Percentiles rank a stretch among this genome's conserved stretches.
Evolutionary conservation across 2,329 filamentous ascomycete species (phyloP).

Genomic region (Trichoderma asperellum): DNA sequence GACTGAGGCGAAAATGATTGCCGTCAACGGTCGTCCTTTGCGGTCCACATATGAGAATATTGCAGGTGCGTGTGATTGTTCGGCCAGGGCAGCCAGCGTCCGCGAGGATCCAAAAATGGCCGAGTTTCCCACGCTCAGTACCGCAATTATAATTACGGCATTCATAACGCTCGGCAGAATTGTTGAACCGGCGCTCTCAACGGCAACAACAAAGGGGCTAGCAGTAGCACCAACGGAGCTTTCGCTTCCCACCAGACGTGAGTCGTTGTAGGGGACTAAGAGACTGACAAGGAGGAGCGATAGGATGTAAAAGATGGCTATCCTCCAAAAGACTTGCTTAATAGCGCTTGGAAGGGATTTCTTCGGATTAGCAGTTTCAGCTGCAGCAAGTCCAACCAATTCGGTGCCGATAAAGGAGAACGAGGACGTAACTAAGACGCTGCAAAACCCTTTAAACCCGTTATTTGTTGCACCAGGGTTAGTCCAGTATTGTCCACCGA

Average conservation of each 20-base stretch:
- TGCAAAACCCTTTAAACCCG: slow-evolving; percentile 15
- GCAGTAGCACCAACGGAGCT: neutral
- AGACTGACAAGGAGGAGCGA: slow-evolving; percentile 11
- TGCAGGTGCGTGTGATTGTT: slow-evolving; percentile 7
- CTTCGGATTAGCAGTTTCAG: slow-evolving; percentile 10
- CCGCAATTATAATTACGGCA: slow-evolving; percentile 8
- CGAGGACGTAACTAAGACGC: slow-evolving; percentile 2
- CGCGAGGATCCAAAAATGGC: slow-evolving; percentile 8
- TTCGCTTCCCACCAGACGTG: neutral
- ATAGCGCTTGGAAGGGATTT: slow-evolving; percentile 14
- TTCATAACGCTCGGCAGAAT: slow-evolving; percentile 19
- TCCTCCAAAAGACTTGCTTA: slow-evolving; percentile 20
- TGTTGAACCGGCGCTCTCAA: slow-evolving; percentile 9
- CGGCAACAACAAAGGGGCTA: slow-evolving; percentile 7
- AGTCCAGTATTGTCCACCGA: slow-evolving; percentile 7
- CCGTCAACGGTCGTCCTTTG: slow-evolving; percentile 2
- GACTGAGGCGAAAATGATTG: neutral
- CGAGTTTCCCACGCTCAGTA: slow-evolving; percentile 16
- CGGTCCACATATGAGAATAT: slow-evolving; percentile 21
- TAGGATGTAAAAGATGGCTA: slow-evolving; percentile 9
- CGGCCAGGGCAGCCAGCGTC: slow-evolving; percentile 5
- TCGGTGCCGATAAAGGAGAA: slow-evolving; percentile 19
- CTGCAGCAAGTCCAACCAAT: slow-evolving; percentile 1
- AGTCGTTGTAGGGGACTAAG: slow-evolving; percentile 3
- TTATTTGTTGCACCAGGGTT: slow-evolving; percentile 10